Evolutionary conservation across 148 eudicot genomes (phyloP).

Genomic region (Amaranthus palmeri): DNA sequence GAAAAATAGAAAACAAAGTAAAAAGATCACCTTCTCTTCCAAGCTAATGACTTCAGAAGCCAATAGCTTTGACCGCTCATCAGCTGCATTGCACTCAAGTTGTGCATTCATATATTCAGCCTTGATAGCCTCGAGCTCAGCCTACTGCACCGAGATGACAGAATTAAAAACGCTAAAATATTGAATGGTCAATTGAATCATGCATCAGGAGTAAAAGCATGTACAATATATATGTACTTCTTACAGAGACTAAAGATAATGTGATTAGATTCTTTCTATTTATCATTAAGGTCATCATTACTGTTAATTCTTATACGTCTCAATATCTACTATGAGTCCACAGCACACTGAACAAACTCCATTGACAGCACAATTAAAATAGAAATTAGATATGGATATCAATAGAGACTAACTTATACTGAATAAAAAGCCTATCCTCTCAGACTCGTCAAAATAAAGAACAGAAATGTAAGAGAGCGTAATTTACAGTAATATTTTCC

Average conservation of each 20-base stretch:
- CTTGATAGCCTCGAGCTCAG: slow-evolving; percentile 77
- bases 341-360: neutral
- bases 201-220: neutral
- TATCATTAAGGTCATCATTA: neutral
- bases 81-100: slow-evolving; percentile 95
- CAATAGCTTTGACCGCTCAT: slow-evolving; percentile 91
- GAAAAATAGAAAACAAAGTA: neutral
- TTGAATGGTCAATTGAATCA: neutral
- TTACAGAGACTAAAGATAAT: too few species aligned
- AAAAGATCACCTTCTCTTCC: slow-evolving; percentile 81
- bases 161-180: slow-evolving; percentile 24
- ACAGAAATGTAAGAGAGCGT: neutral
- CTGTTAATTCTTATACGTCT: neutral
- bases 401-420: neutral
- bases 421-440: neutral
- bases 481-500: neutral
- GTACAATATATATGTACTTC: neutral
- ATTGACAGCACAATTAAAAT: neutral
- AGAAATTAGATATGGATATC: neutral
- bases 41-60: slow-evolving; percentile 96
- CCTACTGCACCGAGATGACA: slow-evolving; percentile 50
- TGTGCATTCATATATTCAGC: slow-evolving; percentile 77
- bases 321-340: neutral
- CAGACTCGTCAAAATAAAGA: too few species aligned
- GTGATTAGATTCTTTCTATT: neutral